Conservation (phyloP, 169 alveolate species). For the Plasmodium chabaudi region DNA sequence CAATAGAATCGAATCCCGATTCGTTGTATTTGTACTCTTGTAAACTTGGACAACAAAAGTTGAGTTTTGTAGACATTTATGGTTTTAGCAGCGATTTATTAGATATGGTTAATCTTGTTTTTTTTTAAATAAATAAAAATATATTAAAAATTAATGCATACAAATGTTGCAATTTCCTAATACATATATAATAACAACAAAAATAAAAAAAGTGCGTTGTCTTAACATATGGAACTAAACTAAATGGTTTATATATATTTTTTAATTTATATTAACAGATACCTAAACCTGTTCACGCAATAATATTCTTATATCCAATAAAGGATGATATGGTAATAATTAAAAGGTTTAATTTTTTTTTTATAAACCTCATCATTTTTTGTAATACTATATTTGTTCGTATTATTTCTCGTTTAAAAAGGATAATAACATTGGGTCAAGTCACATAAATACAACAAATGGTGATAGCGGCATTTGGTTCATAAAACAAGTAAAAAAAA, state of each 20-base stretch:
- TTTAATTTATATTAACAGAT: constrained; percentile 25
- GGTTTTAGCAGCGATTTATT: constrained; percentile 48
- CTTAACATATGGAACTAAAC: too few species aligned
- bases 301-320: constrained; percentile 53
- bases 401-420: not conserved
- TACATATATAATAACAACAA: too few species aligned
- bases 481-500: constrained; percentile 53
- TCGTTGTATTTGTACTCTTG: constrained; percentile 45
- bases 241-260: not conserved
- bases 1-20: constrained; percentile 70
- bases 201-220: too few species aligned
- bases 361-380: not conserved
- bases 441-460: constrained; percentile 2
- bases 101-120: constrained; percentile 35
- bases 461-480: constrained; percentile 28
- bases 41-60: constrained; percentile 63
- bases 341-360: constrained; percentile 33
- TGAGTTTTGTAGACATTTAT: constrained; percentile 43
- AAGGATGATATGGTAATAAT: constrained; percentile 12
- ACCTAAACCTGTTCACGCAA: constrained; percentile 68
- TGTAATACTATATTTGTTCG: not conserved
- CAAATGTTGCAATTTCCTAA: not conserved
- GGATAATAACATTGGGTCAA: not conserved
- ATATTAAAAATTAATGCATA: not conserved
- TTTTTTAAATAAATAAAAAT: not conserved